Evolutionary conservation across 805 yeast genomes (phyloP).

Genomic region (Lachancea kluyveri): DNA sequence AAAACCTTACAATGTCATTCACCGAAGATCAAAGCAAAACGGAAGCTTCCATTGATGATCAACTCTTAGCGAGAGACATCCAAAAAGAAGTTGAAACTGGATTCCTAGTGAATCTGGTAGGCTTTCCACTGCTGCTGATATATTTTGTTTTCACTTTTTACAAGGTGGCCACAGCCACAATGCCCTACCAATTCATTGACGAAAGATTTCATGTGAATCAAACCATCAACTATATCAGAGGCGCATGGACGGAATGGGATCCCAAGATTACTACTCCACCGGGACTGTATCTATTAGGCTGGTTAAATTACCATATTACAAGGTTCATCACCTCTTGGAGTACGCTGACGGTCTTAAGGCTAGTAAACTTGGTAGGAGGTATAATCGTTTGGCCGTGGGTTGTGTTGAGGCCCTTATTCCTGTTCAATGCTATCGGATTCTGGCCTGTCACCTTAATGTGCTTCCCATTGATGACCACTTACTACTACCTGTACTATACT

Average conservation of each 20-base stretch:
- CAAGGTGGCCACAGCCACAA: conserved; percentile 23
- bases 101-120: conserved; percentile 30
- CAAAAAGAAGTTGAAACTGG: conserved; percentile 26
- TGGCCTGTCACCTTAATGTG: conserved; percentile 40
- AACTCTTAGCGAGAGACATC: too few species aligned
- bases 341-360: conserved; percentile 39
- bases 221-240: conserved; percentile 57
- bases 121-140: conserved; percentile 27
- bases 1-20: too few species aligned
- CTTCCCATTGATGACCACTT: conserved; percentile 69
- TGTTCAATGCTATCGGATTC: conserved; percentile 37
- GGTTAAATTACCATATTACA: conserved; percentile 26
- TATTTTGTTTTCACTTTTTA: conserved; percentile 24
- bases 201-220: conserved; percentile 86
- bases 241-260: conserved; percentile 69
- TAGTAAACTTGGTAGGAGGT: conserved; percentile 65
- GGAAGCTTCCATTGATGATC: too few species aligned
- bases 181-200: conserved; percentile 38
- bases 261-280: conserved; percentile 95
- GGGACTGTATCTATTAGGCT: conserved; percentile 62
- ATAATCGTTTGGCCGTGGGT: conserved; percentile 44
- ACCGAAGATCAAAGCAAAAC: too few species aligned
- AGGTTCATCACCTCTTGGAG: conserved; percentile 21
- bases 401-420: conserved; percentile 34
- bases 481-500: conserved; percentile 77